Base-by-base conservation (phyloP, 345 rosid species). In the Trapa incisa region DNA sequence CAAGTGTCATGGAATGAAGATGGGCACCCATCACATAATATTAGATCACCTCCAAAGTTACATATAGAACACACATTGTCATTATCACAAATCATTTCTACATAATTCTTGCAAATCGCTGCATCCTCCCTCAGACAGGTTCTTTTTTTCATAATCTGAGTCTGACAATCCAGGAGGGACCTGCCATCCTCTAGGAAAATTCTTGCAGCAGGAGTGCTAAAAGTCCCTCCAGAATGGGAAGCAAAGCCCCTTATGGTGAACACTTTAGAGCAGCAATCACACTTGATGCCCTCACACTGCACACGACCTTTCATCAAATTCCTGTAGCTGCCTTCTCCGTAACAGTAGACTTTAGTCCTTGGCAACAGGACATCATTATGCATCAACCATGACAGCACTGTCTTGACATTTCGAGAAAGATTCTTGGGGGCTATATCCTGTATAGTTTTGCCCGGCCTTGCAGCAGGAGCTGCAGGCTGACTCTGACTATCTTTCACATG, bases 1-100 rank as follows among this genome's bases (percentile, higher is more conserved):
- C 97, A 93, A 65, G 66, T 70, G 75, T 67, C 70, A 76, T 90
- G 98, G 76, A 81, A 93, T 61, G 97, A 79, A n/a, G 98, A 80
- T 70, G 97, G 98, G 66, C 98, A 90, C 43, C 71, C 77, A 67
- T 90, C 97, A 68, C 94, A 93, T 63, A 90, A 80, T 57, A 90
- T 71, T 48, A 88, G 79, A 66, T 85, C 81, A 60, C 98, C 96
- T 1, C 97, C 97, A 50, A 82, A 86, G 58, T 82, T 96, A 80
- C 98, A 93, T 65, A 83, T 68, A 6, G 96, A 80, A 77, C 98
- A 90, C 72, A 82, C 43, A 69, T 62, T 12, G 63, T 90, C 96
- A 62, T 89, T 89, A 60, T 79, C 81, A 47, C 0, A 6, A 58
- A 14, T 8, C 37, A 8, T 35, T 12, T 35, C 63, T 32, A 4